These are phyloP conservation scores for Penicillium sp. DNA, from an alignment of 2,329 filamentous ascomycete species.

Conservation along the genomic window DNA sequence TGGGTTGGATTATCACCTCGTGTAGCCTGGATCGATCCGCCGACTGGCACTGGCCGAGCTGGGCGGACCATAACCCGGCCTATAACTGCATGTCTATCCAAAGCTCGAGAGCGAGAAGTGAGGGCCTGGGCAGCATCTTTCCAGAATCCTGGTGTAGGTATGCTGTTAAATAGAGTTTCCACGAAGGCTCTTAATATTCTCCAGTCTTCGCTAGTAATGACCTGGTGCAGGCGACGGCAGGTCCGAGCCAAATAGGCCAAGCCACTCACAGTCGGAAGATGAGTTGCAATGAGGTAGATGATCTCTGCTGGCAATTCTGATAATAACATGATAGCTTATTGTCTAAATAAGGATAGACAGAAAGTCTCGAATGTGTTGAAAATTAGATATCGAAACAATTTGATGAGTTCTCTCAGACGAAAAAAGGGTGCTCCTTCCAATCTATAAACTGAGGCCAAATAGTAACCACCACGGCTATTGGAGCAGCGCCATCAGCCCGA, in stretches of 20 bases:
- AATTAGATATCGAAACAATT: not conserved
- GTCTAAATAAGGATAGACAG: not conserved
- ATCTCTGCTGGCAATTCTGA: conserved; percentile 49
- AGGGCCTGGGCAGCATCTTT: conserved; percentile 59
- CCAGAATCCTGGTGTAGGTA: conserved; percentile 49
- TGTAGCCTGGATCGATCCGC: conserved; percentile 37
- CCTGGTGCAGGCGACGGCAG: conserved; percentile 51
- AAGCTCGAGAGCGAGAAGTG: conserved; percentile 61
- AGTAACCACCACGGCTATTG: not conserved
- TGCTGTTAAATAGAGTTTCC: conserved; percentile 53
- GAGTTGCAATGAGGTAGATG: conserved; percentile 46
- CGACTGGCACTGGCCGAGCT: conserved; percentile 45
- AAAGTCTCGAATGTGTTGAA: not conserved
- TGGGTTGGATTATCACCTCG: conserved; percentile 55
- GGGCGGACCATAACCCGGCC: conserved; percentile 58
- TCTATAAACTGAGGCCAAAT: not conserved
- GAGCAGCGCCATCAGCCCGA: not conserved
- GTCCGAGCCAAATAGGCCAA: conserved; percentile 52
- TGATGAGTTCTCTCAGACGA: not conserved
- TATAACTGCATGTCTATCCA: conserved; percentile 61
- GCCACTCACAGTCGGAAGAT: conserved; percentile 52
- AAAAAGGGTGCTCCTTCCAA: not conserved
- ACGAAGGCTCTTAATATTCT: conserved; percentile 54
- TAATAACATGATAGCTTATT: conserved; percentile 35
- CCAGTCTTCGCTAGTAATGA: conserved; percentile 55